phyloP scores from a whole-genome alignment of 2,329 filamentous ascomycete species.

The Arthroderma uncinatum region DNA sequence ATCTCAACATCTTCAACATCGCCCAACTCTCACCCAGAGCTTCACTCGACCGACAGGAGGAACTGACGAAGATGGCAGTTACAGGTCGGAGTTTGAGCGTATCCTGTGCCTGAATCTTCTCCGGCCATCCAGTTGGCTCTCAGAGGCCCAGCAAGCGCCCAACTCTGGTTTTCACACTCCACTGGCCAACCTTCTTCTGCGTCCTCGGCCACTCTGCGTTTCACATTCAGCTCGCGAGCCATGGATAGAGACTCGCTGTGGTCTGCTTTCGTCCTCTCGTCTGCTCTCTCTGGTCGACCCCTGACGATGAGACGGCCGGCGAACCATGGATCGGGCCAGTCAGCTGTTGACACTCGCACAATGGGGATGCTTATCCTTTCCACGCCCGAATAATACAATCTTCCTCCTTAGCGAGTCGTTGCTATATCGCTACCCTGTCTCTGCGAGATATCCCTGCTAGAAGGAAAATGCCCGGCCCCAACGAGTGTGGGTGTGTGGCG shows the following conservation, averaged over 20 bases:
- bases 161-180: neutral
- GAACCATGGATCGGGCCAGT: constrained; percentile 4
- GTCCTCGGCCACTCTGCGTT: neutral
- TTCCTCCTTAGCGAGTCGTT: neutral
- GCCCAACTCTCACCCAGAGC: neutral
- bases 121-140: neutral
- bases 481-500: neutral
- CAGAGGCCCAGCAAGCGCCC: neutral
- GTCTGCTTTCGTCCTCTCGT: neutral
- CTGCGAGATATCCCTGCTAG: neutral
- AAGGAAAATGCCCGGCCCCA: too few species aligned
- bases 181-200: neutral
- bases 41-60: neutral
- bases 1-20: neutral
- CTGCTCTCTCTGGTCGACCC: neutral
- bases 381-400: neutral
- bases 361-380: neutral
- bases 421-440: neutral
- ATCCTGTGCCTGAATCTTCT: neutral
- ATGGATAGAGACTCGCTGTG: neutral
- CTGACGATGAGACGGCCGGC: neutral
- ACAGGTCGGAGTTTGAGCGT: neutral
- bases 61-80: neutral
- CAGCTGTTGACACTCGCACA: neutral
- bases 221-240: neutral